A percentile compares a stretch with the other conserved stretches of the same genome.
Evolutionary conservation across 108 stramenopile genomes (phyloP).

Genomic region (Nitzschia palea): DNA sequence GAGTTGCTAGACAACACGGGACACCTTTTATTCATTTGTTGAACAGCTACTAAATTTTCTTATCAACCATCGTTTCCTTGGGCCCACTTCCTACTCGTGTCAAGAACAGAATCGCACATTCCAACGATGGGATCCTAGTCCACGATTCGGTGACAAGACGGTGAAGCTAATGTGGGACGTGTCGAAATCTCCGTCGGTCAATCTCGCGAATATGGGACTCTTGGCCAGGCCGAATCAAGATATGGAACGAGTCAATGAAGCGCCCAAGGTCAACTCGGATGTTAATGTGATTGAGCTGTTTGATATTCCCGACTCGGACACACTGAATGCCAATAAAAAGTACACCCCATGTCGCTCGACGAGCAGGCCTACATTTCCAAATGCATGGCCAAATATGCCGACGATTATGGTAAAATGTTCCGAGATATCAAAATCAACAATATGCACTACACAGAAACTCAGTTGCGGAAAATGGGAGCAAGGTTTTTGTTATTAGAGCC

Average conservation of each 20-base stretch:
- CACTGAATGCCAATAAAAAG: conserved; percentile 27
- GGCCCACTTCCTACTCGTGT: neutral
- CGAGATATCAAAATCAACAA: conserved; percentile 76
- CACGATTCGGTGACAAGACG: conserved; percentile 51
- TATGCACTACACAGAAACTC: conserved; percentile 75
- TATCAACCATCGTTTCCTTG: too few species aligned
- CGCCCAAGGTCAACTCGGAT: neutral
- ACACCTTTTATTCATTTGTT: neutral
- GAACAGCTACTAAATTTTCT: too few species aligned
- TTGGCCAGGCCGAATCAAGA: conserved; percentile 51
- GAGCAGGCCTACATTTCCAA: conserved; percentile 80
- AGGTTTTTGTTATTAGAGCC: conserved; percentile 61
- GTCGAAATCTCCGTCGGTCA: conserved; percentile 57
- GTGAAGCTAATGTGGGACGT: conserved; percentile 68
- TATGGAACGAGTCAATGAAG: conserved; percentile 24
- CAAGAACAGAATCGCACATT: conserved; percentile 7
- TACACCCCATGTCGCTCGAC: conserved; percentile 55
- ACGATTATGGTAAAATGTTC: conserved; percentile 68
- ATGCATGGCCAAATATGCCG: conserved; percentile 72
- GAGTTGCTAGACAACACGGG: neutral
- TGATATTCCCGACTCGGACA: conserved; percentile 81
- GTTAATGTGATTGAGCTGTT: conserved; percentile 67
- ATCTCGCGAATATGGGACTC: conserved; percentile 66
- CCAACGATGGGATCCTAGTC: conserved; percentile 62
- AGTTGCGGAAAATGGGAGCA: conserved; percentile 72